Base-by-base conservation (phyloP, 805 yeast genomes). In the Zygoascus tannicola region DNA sequence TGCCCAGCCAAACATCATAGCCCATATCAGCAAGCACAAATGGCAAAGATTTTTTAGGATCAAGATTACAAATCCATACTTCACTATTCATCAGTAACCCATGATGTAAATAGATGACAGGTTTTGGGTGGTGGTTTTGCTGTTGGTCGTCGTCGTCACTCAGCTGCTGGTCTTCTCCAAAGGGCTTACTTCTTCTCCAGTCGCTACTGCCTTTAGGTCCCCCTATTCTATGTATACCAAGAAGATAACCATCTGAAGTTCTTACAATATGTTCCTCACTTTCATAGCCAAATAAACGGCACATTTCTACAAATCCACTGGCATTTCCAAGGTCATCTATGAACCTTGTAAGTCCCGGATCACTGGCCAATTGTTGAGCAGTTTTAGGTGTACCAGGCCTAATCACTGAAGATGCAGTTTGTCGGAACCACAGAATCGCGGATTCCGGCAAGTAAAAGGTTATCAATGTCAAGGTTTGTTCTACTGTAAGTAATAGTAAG, bases 1-100 rank as follows among this genome's bases (percentile, higher is more conserved):
- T 86, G 1, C 97, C 97, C 50, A 90, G 67, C 90, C 94, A 90
- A 4, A 90, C 97, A 58, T 90, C 98, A 61, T 77, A 90, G 1
- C 97, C 97, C 38, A 78, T 59, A 46, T 87, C 86, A 48, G 80
- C 80, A 28, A 90, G 69, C 2, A 76, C 66, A 58, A 84, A 81
- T 0, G 97, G 96, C 39, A 92, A 63, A 50, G 79, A 77, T 38
- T 70, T 67, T 50, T 63, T 47, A 47, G 73, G 68, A 47, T 72
- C 62, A 45, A 67, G 45, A 44, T 66, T 63, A 58, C 77, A 72
- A 57, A 78, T 61, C 94, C 94, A 82, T 21, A 84, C 69, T 56
- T 92, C 97, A 37, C 88, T 78, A 59, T 80, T 80, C 92, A 87
- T 88, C 48, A 90, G 68, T 41, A 90, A 67, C 0, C 97, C 97